Percentiles rank a stretch among this genome's conserved stretches.
Evolutionary conservation across 305 asterid genomes (phyloP).

Genomic region (Fraxinus paxiana): DNA sequence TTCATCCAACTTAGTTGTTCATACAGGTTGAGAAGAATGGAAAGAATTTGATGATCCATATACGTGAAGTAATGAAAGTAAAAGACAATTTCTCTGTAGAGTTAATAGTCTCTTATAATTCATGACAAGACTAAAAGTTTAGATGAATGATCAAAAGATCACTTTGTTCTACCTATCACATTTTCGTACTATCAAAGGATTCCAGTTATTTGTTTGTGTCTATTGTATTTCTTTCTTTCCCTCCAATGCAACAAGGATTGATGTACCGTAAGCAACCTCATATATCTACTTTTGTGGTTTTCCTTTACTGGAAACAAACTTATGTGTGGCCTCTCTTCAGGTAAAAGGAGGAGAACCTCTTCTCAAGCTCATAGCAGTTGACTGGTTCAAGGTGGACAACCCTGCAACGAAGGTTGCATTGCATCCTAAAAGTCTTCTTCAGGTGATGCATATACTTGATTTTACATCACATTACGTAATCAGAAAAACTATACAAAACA

Average conservation of each 20-base stretch:
- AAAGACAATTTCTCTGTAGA: not conserved
- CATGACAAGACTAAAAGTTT: not conserved
- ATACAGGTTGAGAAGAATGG: not conserved
- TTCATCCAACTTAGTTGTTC: not conserved
- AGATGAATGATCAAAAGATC: not conserved
- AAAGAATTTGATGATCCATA: not conserved
- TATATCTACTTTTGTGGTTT: not conserved
- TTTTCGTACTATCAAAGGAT: not conserved
- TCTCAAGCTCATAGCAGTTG: conserved; percentile 92
- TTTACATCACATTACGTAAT: not conserved
- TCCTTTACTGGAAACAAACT: not conserved
- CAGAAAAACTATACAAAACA: not conserved
- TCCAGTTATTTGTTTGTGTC: not conserved
- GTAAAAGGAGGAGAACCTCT: conserved; percentile 92
- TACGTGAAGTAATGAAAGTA: not conserved
- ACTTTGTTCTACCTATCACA: not conserved
- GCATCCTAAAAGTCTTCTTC: conserved; percentile 79
- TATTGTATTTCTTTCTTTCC: not conserved
- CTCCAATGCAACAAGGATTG: not conserved
- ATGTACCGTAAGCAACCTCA: not conserved
- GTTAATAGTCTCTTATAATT: not conserved
- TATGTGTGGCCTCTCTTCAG: conserved; percentile 42
- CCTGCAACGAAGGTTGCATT: conserved; percentile 61
- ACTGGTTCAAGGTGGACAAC: conserved; percentile 87
- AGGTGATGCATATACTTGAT: conserved; percentile 41